Conservation (phyloP, 257 asterid genomes). For the Nicotiana sylvestris region DNA sequence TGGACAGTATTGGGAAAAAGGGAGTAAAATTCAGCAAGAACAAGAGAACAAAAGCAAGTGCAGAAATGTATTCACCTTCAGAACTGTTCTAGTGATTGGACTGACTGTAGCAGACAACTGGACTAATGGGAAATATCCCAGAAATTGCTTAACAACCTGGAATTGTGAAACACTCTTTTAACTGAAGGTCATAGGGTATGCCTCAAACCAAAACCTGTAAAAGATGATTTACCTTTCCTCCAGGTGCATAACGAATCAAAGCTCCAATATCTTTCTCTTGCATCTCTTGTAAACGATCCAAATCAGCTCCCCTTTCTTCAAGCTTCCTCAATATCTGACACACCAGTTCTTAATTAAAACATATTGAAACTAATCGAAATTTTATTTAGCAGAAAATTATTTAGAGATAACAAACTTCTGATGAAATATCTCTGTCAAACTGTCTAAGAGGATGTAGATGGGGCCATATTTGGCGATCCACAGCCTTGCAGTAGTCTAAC, state of each 20-base stretch:
- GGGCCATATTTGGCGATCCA: constrained; percentile 97
- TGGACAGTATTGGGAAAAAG: neutral
- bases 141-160: constrained; percentile 79
- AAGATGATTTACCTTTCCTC: constrained; percentile 69
- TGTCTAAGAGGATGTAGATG: constrained; percentile 97
- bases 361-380: neutral
- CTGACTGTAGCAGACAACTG: constrained; percentile 86
- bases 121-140: constrained; percentile 85
- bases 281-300: constrained; percentile 85
- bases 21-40: constrained; percentile 10
- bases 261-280: constrained; percentile 91
- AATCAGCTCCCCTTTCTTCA: constrained; percentile 75
- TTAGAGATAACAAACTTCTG: constrained; percentile 47
- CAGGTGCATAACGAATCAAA: constrained; percentile 88
- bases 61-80: constrained; percentile 60
- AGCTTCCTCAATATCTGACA: constrained; percentile 89
- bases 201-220: constrained; percentile 19
- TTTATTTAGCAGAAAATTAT: neutral
- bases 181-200: neutral
- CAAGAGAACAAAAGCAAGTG: constrained; percentile 12
- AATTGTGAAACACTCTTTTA: constrained; percentile 14
- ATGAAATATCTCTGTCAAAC: constrained; percentile 76
- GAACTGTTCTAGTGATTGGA: constrained; percentile 97
- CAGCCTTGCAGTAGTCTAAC: constrained; percentile 95
- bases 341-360: neutral